Conservation (phyloP, 139 green algal genomes). For the Coccomyxa sp. region DNA sequence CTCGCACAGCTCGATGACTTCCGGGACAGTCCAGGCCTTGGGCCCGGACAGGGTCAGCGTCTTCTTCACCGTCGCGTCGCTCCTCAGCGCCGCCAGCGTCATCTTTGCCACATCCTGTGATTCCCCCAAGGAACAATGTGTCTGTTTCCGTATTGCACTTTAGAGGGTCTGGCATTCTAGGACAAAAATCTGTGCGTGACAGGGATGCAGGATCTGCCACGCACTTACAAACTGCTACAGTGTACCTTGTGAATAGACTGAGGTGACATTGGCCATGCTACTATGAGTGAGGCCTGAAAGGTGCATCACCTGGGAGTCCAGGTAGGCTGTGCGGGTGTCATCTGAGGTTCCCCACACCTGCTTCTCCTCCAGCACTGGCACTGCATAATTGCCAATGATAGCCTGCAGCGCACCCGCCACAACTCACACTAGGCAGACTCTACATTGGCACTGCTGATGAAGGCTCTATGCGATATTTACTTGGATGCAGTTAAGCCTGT, state of each 20-base stretch:
- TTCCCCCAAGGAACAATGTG: not conserved
- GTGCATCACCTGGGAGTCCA: slow-evolving; percentile 78
- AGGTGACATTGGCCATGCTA: too few species aligned
- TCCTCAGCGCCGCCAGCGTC: slow-evolving; percentile 78
- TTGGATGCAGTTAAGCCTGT: too few species aligned
- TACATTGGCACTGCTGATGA: too few species aligned
- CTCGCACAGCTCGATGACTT: slow-evolving; percentile 95
- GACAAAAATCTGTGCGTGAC: too few species aligned
- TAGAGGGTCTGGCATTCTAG: too few species aligned
- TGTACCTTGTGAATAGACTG: too few species aligned
- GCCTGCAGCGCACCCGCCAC: slow-evolving; percentile 63
- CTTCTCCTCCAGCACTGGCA: slow-evolving; percentile 96
- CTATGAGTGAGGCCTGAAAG: too few species aligned
- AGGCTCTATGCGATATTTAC: too few species aligned
- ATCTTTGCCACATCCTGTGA: slow-evolving; percentile 79
- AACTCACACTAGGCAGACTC: too few species aligned
- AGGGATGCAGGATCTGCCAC: too few species aligned
- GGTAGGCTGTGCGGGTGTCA: slow-evolving; percentile 88
- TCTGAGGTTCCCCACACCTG: slow-evolving; percentile 96
- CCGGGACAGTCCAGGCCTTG: slow-evolving; percentile 80
- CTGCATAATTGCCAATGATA: slow-evolving; percentile 97
- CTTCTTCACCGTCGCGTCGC: slow-evolving; percentile 54
- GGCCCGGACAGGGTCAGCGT: slow-evolving; percentile 91
- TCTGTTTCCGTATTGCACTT: not conserved
- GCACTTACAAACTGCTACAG: too few species aligned